phyloP scores from a whole-genome alignment of 1,139 yeast species.

The Candida sp. region DNA sequence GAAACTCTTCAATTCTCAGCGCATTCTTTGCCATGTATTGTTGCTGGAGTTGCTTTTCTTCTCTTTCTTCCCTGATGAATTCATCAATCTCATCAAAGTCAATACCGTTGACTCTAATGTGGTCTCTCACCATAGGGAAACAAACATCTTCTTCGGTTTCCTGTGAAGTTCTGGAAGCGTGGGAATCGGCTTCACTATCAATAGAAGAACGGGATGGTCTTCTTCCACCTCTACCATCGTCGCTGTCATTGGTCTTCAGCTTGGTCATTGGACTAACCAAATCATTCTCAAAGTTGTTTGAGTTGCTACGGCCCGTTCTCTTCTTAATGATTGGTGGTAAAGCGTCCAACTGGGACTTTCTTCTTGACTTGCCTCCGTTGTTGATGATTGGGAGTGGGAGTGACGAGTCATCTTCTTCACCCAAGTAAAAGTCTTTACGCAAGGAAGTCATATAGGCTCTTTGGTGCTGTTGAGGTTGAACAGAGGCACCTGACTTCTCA shows the following conservation, averaged over 20 bases:
- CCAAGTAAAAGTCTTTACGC: constrained; percentile 16
- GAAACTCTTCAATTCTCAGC: constrained; percentile 11
- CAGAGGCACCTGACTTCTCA: constrained; percentile 8
- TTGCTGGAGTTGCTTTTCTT: constrained; percentile 32
- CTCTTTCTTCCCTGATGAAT: constrained; percentile 60
- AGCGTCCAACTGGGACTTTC: constrained; percentile 32
- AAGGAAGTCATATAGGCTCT: constrained; percentile 15
- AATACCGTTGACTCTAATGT: constrained; percentile 70
- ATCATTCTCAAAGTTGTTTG: constrained; percentile 31
- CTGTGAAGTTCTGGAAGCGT: constrained; percentile 73
- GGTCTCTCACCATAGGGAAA: constrained; percentile 88
- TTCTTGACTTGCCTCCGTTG: constrained; percentile 14
- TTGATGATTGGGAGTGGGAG: constrained; percentile 9
- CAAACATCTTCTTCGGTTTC: constrained; percentile 98
- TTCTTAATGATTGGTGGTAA: constrained; percentile 12
- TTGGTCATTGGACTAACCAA: constrained; percentile 35
- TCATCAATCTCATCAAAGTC: constrained; percentile 83
- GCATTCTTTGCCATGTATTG: constrained; percentile 28
- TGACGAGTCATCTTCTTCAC: constrained; percentile 11
- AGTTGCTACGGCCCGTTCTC: constrained; percentile 11
- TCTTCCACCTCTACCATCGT: constrained; percentile 19
- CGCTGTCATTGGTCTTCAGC: constrained; percentile 37
- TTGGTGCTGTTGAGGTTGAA: constrained; percentile 3
- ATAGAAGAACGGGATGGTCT: constrained; percentile 42
- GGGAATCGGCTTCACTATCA: constrained; percentile 72